Evolutionary conservation across 2,329 filamentous ascomycete species (phyloP).

Genomic region (Alternaria atra): DNA sequence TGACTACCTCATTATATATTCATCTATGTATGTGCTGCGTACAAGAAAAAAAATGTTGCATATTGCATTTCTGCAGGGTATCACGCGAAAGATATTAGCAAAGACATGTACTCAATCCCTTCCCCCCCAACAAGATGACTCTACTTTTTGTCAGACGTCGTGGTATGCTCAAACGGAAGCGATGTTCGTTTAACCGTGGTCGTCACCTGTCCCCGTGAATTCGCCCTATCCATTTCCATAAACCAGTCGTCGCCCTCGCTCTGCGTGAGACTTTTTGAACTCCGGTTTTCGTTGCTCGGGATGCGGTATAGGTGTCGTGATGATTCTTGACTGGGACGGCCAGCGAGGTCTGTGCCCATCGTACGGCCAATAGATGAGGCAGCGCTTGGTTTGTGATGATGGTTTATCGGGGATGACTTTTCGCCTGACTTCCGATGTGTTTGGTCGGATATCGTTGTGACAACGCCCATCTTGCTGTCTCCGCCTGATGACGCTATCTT

Average conservation of each 20-base stretch:
- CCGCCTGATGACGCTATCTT: constrained; percentile 16
- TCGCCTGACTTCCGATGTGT: constrained; percentile 4
- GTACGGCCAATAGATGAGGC: constrained; percentile 25
- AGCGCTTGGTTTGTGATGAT: constrained; percentile 20
- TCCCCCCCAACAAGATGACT: background rate
- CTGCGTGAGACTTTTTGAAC: constrained; percentile 2
- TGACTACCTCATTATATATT: constrained; percentile 4
- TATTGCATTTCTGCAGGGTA: constrained; percentile 14
- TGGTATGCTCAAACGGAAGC: constrained; percentile 17
- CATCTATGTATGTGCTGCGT: constrained; percentile 1
- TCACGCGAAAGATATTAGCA: constrained; percentile 14
- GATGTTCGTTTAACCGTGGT: constrained; percentile 16
- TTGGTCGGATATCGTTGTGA: constrained; percentile 22
- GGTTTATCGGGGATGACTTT: background rate
- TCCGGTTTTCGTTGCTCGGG: constrained; percentile 5
- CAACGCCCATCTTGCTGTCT: constrained; percentile 22
- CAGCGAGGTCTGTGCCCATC: constrained; percentile 19
- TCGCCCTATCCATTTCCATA: constrained; percentile 24
- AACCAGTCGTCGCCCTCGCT: constrained; percentile 33
- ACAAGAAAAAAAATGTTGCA: constrained; percentile 11
- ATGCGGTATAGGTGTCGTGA: constrained; percentile 31
- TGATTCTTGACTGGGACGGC: constrained; percentile 39
- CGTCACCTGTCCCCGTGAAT: constrained; percentile 21
- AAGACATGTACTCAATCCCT: background rate
- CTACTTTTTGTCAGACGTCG: constrained; percentile 9